Evolutionary conservation across 495 filamentous ascomycete genomes (phyloP).

Genomic region (Aspergillus carlsbadensis): DNA sequence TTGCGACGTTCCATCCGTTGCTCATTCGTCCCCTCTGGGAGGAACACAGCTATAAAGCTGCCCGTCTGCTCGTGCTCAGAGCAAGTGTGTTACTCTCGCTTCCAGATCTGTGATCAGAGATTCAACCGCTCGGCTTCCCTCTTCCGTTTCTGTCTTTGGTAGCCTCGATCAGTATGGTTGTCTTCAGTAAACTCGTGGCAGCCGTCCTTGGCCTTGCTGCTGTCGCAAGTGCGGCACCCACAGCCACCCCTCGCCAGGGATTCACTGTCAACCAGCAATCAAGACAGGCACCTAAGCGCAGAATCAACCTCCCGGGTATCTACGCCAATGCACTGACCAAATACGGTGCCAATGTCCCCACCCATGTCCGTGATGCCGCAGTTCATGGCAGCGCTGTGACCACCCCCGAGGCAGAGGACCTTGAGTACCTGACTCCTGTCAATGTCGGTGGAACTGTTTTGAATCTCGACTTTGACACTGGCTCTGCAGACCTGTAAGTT

Average conservation of each 20-base stretch:
- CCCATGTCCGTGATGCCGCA: slow-evolving; percentile 41
- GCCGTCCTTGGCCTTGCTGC: slow-evolving; percentile 33
- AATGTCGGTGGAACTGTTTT: slow-evolving; percentile 61
- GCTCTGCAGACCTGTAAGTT: slow-evolving; percentile 71
- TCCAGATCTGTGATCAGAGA: slow-evolving; percentile 4
- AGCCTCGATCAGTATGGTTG: slow-evolving; percentile 36
- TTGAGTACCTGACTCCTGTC: slow-evolving; percentile 67
- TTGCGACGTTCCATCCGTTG: neutral
- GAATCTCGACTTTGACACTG: slow-evolving; percentile 73
- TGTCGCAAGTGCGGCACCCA: slow-evolving; percentile 35
- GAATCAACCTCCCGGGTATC: slow-evolving; percentile 40
- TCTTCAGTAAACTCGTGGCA: slow-evolving; percentile 39
- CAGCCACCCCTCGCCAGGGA: slow-evolving; percentile 24
- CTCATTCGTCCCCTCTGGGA: neutral
- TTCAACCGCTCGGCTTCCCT: neutral
- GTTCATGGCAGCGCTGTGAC: slow-evolving; percentile 49
- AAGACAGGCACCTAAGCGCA: slow-evolving; percentile 26
- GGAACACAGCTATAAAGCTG: slow-evolving; percentile 10
- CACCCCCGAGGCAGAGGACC: slow-evolving; percentile 56
- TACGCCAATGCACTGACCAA: slow-evolving; percentile 43
- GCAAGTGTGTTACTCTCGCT: neutral
- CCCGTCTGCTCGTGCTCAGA: neutral
- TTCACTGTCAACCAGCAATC: slow-evolving; percentile 45
- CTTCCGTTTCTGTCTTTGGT: neutral
- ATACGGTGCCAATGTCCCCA: slow-evolving; percentile 44